Evolutionary conservation across 495 filamentous ascomycete species (phyloP).

Genomic region (Tuber microsphaerosporum): DNA sequence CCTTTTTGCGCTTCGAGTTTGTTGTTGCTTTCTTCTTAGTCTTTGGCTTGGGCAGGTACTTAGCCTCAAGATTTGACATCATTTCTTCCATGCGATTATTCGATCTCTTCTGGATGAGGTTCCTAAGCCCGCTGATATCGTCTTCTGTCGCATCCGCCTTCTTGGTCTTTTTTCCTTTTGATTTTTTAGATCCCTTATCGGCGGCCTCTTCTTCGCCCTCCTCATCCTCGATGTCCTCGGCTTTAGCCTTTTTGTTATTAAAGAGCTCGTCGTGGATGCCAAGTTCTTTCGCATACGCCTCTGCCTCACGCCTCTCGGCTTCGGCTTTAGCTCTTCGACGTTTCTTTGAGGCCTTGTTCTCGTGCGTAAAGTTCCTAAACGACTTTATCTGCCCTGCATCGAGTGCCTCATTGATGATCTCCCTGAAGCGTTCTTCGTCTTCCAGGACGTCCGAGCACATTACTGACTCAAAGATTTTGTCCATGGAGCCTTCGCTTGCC

Average conservation of each 20-base stretch:
- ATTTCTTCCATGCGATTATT: slow-evolving; percentile 51
- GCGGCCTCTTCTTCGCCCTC: slow-evolving; percentile 39
- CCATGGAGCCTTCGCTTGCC: slow-evolving; percentile 62
- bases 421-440: slow-evolving; percentile 77
- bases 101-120: slow-evolving; percentile 55
- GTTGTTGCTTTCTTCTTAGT: slow-evolving; percentile 42
- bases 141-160: slow-evolving; percentile 37
- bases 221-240: slow-evolving; percentile 45
- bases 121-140: slow-evolving; percentile 49
- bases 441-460: slow-evolving; percentile 79
- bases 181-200: slow-evolving; percentile 16
- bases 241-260: slow-evolving; percentile 43
- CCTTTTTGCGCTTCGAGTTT: slow-evolving; percentile 48
- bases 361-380: slow-evolving; percentile 62
- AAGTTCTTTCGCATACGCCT: slow-evolving; percentile 62
- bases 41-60: slow-evolving; percentile 54
- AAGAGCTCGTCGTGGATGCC: slow-evolving; percentile 58
- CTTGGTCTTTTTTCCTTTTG: slow-evolving; percentile 3
- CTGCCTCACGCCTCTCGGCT: slow-evolving; percentile 65
- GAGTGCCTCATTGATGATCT: slow-evolving; percentile 77
- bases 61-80: slow-evolving; percentile 63
- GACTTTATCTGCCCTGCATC: slow-evolving; percentile 55
- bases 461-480: slow-evolving; percentile 65
- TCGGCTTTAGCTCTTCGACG: slow-evolving; percentile 57
- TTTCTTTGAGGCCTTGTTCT: slow-evolving; percentile 58